Percentiles rank a stretch among this genome's conserved stretches.
phyloP scores from a whole-genome alignment of 1,284 basidiomycete species.

The Papiliotrema laurentii region DNA sequence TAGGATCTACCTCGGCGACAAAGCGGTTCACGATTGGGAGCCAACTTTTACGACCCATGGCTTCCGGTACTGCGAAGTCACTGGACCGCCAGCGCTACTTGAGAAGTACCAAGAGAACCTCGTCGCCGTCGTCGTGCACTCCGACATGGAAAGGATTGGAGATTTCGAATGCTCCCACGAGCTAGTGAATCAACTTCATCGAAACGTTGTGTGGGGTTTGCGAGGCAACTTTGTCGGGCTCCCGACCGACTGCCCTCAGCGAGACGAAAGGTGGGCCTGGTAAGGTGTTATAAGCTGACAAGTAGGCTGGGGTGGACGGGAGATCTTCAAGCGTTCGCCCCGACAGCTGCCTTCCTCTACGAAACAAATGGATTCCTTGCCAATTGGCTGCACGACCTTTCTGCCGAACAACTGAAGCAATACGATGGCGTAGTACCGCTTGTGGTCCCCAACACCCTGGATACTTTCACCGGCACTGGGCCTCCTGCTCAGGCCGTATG shows the following conservation, averaged over 20 bases:
- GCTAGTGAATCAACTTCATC: slow-evolving; percentile 21
- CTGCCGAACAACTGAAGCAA: slow-evolving; percentile 28
- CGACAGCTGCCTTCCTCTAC: slow-evolving; percentile 29
- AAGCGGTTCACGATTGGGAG: slow-evolving; percentile 8
- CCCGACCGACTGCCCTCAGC: slow-evolving; percentile 36
- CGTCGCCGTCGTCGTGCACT: slow-evolving; percentile 21
- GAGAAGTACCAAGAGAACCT: slow-evolving; percentile 18
- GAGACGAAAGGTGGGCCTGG: slow-evolving; percentile 18
- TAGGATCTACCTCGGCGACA: slow-evolving; percentile 11
- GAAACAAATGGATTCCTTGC: slow-evolving; percentile 22
- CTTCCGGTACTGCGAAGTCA: slow-evolving; percentile 15
- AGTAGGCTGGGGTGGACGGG: slow-evolving; percentile 28
- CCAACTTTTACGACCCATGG: slow-evolving; percentile 29
- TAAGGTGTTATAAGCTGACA: slow-evolving; percentile 1
- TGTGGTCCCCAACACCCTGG: slow-evolving; percentile 27
- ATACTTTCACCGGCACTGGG: neutral
- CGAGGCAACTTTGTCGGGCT: slow-evolving; percentile 29
- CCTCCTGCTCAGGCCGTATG: slow-evolving; percentile 13
- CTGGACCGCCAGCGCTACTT: neutral
- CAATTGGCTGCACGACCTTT: slow-evolving; percentile 31
- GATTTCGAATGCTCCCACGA: slow-evolving; percentile 24
- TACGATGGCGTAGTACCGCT: slow-evolving; percentile 20
- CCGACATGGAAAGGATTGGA: slow-evolving; percentile 27
- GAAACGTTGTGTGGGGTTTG: slow-evolving; percentile 25
- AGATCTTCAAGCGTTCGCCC: slow-evolving; percentile 25